A percentile compares a stretch with the other conserved stretches of the same genome.
Conservation (phyloP, 78 protist genomes). For the Planoprotostelium fungivorum region DNA sequence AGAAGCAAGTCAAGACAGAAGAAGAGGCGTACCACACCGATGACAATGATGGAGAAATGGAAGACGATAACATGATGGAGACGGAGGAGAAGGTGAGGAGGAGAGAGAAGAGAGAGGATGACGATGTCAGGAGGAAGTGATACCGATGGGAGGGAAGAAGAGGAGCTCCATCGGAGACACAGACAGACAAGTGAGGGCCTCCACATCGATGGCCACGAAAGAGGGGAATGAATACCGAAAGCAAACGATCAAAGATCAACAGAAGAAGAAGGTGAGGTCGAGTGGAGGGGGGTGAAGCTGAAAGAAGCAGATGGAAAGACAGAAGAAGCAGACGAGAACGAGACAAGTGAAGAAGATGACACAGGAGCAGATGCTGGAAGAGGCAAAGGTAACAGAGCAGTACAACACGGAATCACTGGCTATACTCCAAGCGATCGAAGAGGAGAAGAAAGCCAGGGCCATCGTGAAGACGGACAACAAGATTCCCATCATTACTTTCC, state of each 20-base stretch:
- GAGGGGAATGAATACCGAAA: neutral
- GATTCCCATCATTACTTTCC: neutral
- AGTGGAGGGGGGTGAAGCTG: neutral
- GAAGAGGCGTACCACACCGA: too few relatives aligned
- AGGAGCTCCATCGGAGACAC: neutral
- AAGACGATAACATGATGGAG: too few relatives aligned
- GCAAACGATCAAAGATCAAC: neutral
- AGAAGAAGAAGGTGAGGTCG: neutral
- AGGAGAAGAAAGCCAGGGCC: neutral
- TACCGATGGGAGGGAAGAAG: neutral
- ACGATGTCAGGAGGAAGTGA: neutral
- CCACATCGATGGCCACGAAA: neutral
- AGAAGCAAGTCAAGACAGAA: neutral
- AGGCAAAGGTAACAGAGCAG: neutral
- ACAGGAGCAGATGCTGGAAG: neutral
- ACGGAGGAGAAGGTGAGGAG: too few relatives aligned
- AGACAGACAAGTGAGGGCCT: neutral
- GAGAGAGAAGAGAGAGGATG: neutral
- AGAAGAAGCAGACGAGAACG: neutral
- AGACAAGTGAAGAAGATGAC: neutral
- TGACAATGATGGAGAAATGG: too few relatives aligned
- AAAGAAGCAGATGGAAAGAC: neutral
- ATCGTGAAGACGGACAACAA: neutral
- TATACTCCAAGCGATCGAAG: neutral
- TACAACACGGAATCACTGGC: neutral